Conservation (phyloP, 192 early-diverging fungal genomes). For the Linnemannia zychae region DNA sequence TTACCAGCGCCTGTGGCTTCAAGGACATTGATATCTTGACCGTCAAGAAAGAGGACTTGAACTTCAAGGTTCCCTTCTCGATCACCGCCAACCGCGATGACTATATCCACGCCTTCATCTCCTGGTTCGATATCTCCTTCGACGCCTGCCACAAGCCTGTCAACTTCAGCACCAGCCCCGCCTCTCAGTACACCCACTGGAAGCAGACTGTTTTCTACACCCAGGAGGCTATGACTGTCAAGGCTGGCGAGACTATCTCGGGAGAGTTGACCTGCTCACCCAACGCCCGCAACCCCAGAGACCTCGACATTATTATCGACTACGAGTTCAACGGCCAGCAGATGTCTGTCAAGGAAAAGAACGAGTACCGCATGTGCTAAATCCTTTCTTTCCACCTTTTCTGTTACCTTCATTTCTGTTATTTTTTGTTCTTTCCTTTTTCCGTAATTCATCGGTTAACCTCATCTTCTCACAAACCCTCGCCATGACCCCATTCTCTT, state of each 20-base stretch:
- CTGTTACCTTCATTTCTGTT: not conserved
- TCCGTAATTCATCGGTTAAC: slow-evolving; percentile 6
- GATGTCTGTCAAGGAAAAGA: slow-evolving; percentile 55
- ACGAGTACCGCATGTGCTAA: slow-evolving; percentile 62
- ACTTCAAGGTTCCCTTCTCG: slow-evolving; percentile 80
- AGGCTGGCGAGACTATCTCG: slow-evolving; percentile 80
- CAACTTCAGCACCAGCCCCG: slow-evolving; percentile 67
- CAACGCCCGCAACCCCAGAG: slow-evolving; percentile 91
- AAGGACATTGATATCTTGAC: slow-evolving; percentile 82
- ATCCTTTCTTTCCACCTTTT: not conserved
- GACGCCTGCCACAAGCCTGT: slow-evolving; percentile 70
- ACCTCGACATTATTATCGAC: slow-evolving; percentile 90
- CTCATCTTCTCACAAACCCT: not conserved
- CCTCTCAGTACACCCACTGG: slow-evolving; percentile 94
- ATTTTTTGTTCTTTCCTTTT: not conserved
- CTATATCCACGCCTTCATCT: slow-evolving; percentile 82
- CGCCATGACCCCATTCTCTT: not conserved
- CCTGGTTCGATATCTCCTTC: slow-evolving; percentile 97
- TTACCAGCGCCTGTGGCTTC: slow-evolving; percentile 74
- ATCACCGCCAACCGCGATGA: slow-evolving; percentile 73
- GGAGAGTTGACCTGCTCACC: slow-evolving; percentile 69
- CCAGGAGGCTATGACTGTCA: slow-evolving; percentile 74
- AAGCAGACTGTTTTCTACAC: slow-evolving; percentile 96
- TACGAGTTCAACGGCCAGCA: slow-evolving; percentile 56
- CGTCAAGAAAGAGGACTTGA: slow-evolving; percentile 74